Evolutionary conservation across 768 basidiomycete species (phyloP), one percentile per base, ranked within the genome.

Genomic region (Suillus lakei): DNA sequence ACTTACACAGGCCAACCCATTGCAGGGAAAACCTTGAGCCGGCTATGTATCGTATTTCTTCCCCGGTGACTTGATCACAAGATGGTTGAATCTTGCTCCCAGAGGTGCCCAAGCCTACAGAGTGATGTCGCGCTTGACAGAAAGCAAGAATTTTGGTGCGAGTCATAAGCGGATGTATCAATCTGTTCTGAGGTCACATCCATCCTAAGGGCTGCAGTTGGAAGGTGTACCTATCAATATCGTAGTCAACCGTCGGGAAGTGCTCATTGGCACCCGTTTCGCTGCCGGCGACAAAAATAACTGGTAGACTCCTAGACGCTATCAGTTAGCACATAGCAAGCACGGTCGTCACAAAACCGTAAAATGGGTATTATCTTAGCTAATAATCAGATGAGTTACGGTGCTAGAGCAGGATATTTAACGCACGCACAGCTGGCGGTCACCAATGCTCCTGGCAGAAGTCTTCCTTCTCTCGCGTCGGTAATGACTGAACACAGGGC

Each of bases 11-110:
- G 43, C 74, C 41, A 67, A 88, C 92, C 81, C 91, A 90, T 74
- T 95, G 91, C n/a, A 95, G 76, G 13, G 87, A 89, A 92, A 78
- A 56, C 93, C 78, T 69, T 86, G 84, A 70, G 88, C 81, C 21
- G 84, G 79, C 55, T 79, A 73, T 70, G 87, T 91, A 43, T 74
- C 70, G 73, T 91, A 87, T 73, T 86, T 88, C 48, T 81, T 69
- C 7, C 84, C 83, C 43, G 87, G 77, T 38, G 71, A 71, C 30
- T 74, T 73, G 67, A 92, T 79, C 12, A 76, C 75, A 23, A 86
- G 84, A 75, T 90, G 85, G 23, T 84, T 72, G 77, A 93, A 91
- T 54, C 88, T 83, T 74, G 87, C 79, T 2, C 85, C 89, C 13
- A 85, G 36, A 32, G 71, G 43, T 26, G 46, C 38, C 38, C 82